Base-by-base conservation (phyloP, 768 basidiomycete genomes). In the Amanita polypyramis region DNA sequence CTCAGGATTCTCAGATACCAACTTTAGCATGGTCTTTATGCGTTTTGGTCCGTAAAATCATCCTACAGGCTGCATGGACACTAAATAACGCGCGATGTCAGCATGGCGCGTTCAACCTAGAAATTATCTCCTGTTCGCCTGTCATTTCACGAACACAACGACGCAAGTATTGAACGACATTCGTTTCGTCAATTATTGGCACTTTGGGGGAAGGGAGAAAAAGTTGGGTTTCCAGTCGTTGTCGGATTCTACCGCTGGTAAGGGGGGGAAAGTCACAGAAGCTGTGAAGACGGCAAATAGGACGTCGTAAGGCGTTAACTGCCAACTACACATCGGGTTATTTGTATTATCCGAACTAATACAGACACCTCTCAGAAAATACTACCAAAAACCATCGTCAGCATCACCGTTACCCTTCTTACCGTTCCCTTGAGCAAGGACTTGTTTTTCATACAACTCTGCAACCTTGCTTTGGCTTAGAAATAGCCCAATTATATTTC, bases 101-200 rank as follows among this genome's bases (percentile, higher is more conserved):
- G 94, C 94, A 48, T 97, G 94, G 94, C 78, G 79, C 52, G 94
- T 98, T 35, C 82, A 93, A 55, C 95, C 95, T 6, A 82, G 95
- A 55, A 98, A 98, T 64, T 96, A 97, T 70, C 75, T 97, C 49
- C 74, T 97, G 40, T 90, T 97, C 67, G 92, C 83, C 2, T 97
- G 94, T 62, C 95, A 99, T 65, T 70, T 78, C 12, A 96, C 93
- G 45, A 99, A 99, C 62, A 79, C 83, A 2, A 74, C 87, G 17
- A 89, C 93, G 0, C 95, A 99, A 64, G 64, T 76, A 5, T 58
- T 90, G 25, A 92, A 99, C 63, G 87, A 85, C 14, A 72, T 69
- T 10, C 83, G 95, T 25, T 99, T 94, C 62, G 62, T 84, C 49
- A 85, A 92, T 53, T 96, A 96, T 62, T 94, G 91, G 89, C 68